Conservation (phyloP, 2,329 filamentous ascomycete species). For the Diaporthe sp. region DNA sequence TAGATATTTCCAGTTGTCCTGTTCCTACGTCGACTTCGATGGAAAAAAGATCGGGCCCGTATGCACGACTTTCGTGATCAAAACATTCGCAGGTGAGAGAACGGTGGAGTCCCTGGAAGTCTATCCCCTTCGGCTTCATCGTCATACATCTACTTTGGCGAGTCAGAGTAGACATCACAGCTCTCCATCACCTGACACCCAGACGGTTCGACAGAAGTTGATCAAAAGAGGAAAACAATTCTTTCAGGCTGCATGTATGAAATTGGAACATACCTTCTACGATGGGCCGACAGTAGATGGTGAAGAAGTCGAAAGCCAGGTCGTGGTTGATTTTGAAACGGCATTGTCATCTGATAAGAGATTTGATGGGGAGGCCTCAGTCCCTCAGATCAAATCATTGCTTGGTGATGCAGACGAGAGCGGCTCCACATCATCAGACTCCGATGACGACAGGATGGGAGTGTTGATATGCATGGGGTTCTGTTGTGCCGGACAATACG, state of each 20-base stretch:
- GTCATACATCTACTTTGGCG: background rate
- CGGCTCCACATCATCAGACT: too few species aligned
- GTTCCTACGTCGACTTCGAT: slow-evolving; percentile 51
- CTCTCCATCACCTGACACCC: too few species aligned
- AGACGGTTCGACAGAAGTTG: slow-evolving; percentile 39
- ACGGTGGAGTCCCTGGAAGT: slow-evolving; percentile 45
- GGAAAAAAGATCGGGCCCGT: slow-evolving; percentile 49
- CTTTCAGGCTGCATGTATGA: slow-evolving; percentile 41
- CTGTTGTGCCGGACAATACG: slow-evolving; percentile 34
- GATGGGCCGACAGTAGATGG: slow-evolving; percentile 45
- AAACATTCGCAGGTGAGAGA: slow-evolving; percentile 47
- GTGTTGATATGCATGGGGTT: too few species aligned
- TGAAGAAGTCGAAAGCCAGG: slow-evolving; percentile 51
- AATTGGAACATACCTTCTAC: slow-evolving; percentile 48
- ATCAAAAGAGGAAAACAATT: slow-evolving; percentile 45
- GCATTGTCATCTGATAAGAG: slow-evolving; percentile 41
- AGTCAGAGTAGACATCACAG: too few species aligned
- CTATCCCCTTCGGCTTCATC: slow-evolving; percentile 46
- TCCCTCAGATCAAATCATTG: background rate
- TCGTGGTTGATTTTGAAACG: slow-evolving; percentile 50
- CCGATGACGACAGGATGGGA: too few species aligned
- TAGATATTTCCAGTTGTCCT: slow-evolving; percentile 36
- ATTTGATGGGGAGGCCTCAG: background rate
- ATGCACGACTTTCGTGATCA: slow-evolving; percentile 43
- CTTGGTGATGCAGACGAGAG: too few species aligned